Evolutionary conservation across 345 rosid genomes (phyloP), one percentile per base, ranked within the genome.

Genomic region (Populus davidiana): DNA sequence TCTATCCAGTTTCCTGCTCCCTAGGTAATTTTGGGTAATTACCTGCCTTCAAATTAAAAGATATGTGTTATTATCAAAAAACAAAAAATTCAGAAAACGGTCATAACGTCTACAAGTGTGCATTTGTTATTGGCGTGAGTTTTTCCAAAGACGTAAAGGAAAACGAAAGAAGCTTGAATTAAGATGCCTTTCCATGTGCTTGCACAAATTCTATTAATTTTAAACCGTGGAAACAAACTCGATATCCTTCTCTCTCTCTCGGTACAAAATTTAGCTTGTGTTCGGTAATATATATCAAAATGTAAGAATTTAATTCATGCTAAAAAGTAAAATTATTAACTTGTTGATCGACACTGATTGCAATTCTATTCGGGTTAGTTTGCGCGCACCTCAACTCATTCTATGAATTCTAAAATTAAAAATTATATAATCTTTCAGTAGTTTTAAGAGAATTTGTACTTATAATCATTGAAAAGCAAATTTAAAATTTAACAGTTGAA

Each of bases 381-480:
- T 33, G 35, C 5, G 4, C 0, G 35, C 5, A 33, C 0, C 0
- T 33, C 0, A 0, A 33, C 0, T 33, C 4, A 33, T 33, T 4
- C 0, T 0, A 33, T 0, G 0, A 0, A 33, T 0, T 4, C 0
- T 33, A 4, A 33, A 33, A 0, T 33, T 33, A 33, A 33, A 0
- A 0, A 33, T 4, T 0, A 33, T 33, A 0, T 33, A 33, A 33
- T 0, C 0, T 33, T 33, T 4, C 0, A 33, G 0, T 33, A 0
- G 5, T 0, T 33, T 0, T 33, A 0, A 33, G 36, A 4, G 0
- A 0, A 33, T 33, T 33, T 0, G 0, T 33, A 33, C 4, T 0
- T 0, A 0, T 33, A 5, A 33, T 0, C 0, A 33, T 33, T 4
- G 0, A 0, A 0, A 0, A 33, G 0, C 1, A 33, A 4, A 33